Evolutionary conservation across 1,284 basidiomycete genomes (phyloP).

Genomic region (Coniophora puteana): DNA sequence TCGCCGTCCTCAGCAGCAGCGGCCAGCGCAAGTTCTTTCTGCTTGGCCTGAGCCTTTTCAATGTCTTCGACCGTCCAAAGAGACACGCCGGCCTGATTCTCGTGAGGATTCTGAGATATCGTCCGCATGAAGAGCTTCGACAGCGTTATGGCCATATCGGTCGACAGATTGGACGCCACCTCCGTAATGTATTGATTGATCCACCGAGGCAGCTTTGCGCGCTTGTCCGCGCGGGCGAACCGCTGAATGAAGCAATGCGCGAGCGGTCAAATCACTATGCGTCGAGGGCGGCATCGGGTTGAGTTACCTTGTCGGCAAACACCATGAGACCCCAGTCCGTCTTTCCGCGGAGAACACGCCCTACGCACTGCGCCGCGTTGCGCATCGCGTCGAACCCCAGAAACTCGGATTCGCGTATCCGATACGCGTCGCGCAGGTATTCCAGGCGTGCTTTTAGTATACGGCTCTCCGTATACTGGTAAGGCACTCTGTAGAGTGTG

Average conservation of each 20-base stretch:
- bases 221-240: conserved; percentile 95
- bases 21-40: conserved; percentile 49
- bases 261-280: background rate
- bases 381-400: conserved; percentile 99
- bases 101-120: conserved; percentile 96
- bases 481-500: conserved; percentile 70
- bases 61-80: conserved; percentile 92
- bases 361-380: conserved; percentile 98
- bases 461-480: conserved; percentile 98
- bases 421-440: conserved; percentile 97
- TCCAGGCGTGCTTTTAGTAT: conserved; percentile 97
- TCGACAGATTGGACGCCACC: conserved; percentile 94
- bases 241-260: conserved; percentile 52
- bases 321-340: conserved; percentile 99
- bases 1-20: conserved; percentile 47
- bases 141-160: conserved; percentile 96
- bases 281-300: background rate
- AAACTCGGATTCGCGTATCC: conserved; percentile 98
- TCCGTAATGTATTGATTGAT: conserved; percentile 99
- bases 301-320: conserved; percentile 93
- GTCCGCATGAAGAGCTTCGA: conserved; percentile 97
- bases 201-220: conserved; percentile 97
- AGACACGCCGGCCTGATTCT: conserved; percentile 92
- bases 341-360: conserved; percentile 95
- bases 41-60: conserved; percentile 76